Evolutionary conservation across 352 stramenopile genomes (phyloP).

Genomic region (Aphanomyces invadans): DNA sequence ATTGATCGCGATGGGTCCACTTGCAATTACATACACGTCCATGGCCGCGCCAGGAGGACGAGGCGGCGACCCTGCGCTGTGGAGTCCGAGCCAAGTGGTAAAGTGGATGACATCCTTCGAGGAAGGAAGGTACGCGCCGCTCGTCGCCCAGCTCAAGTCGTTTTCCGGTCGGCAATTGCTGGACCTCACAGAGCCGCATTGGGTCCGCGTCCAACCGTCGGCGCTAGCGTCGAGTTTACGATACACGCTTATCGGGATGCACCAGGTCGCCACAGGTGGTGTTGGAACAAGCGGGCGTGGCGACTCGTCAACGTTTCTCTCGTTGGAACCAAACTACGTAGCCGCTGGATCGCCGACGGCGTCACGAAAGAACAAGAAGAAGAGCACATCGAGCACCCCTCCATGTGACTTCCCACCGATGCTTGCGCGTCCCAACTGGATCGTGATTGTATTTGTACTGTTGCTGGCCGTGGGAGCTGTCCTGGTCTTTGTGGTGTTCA

Average conservation of each 20-base stretch:
- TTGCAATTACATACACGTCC: neutral
- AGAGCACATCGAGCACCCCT: constrained; percentile 21
- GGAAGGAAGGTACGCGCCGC: constrained; percentile 50
- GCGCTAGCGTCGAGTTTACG: constrained; percentile 69
- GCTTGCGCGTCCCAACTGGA: constrained; percentile 62
- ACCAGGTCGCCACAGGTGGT: constrained; percentile 45
- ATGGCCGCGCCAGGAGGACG: neutral
- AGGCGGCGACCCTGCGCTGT: constrained; percentile 63
- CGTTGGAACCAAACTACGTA: constrained; percentile 26
- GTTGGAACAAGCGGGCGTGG: neutral
- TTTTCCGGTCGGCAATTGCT: constrained; percentile 61
- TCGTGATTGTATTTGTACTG: constrained; percentile 38
- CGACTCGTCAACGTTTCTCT: constrained; percentile 32
- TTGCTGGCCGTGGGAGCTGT: constrained; percentile 48
- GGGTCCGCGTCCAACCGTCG: constrained; percentile 46
- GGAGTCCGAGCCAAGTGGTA: constrained; percentile 69
- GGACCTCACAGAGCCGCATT: constrained; percentile 51
- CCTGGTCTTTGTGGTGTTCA: constrained; percentile 72
- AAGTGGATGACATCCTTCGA: constrained; percentile 72
- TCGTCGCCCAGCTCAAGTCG: constrained; percentile 43
- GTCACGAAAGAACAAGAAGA: constrained; percentile 1
- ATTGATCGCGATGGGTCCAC: neutral
- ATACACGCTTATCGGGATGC: constrained; percentile 81
- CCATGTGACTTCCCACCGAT: constrained; percentile 76
- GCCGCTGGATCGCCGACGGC: neutral